Evolutionary conservation across 768 basidiomycete species (phyloP).

Genomic region (Serendipita vermifera): DNA sequence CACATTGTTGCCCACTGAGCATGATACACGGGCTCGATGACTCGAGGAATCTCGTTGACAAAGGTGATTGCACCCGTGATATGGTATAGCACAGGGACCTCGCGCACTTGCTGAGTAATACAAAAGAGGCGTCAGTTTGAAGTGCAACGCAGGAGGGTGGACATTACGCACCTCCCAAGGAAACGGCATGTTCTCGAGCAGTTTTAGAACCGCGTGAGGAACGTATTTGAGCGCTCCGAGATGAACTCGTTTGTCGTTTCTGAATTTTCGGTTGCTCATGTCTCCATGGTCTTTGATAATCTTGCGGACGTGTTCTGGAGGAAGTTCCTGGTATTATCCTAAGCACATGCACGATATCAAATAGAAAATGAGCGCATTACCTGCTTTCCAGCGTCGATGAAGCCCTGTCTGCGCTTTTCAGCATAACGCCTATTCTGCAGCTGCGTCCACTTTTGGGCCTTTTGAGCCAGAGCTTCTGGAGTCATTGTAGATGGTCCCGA

Average conservation of each 20-base stretch:
- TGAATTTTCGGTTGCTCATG: conserved; percentile 98
- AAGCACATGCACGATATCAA: conserved; percentile 14
- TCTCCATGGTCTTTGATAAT: conserved; percentile 99
- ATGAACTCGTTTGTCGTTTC: conserved; percentile 98
- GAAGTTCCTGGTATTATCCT: conserved; percentile 53
- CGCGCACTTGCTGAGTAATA: conserved; percentile 67
- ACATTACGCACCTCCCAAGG: conserved; percentile 58
- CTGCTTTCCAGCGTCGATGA: conserved; percentile 87
- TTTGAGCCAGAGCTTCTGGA: conserved; percentile 67
- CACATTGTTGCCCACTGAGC: conserved; percentile 99
- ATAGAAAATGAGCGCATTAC: conserved; percentile 37
- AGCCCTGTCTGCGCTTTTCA: conserved; percentile 79
- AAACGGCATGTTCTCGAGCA: conserved; percentile 94
- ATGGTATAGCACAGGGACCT: conserved; percentile 96
- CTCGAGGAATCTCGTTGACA: conserved; percentile 93
- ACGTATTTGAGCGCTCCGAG: conserved; percentile 97
- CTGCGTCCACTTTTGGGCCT: conserved; percentile 91
- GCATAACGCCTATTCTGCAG: conserved; percentile 90
- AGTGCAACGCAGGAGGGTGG: neutral
- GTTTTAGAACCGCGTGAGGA: conserved; percentile 97
- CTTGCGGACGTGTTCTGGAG: conserved; percentile 96
- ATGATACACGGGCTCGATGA: conserved; percentile 96
- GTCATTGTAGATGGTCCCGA: conserved; percentile 26
- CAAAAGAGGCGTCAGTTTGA: conserved; percentile 5
- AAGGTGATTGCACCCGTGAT: conserved; percentile 99